These are phyloP conservation scores for Cryptococcus sp. DNA, from an alignment of 1,284 basidiomycete species.

Conservation along the genomic window DNA sequence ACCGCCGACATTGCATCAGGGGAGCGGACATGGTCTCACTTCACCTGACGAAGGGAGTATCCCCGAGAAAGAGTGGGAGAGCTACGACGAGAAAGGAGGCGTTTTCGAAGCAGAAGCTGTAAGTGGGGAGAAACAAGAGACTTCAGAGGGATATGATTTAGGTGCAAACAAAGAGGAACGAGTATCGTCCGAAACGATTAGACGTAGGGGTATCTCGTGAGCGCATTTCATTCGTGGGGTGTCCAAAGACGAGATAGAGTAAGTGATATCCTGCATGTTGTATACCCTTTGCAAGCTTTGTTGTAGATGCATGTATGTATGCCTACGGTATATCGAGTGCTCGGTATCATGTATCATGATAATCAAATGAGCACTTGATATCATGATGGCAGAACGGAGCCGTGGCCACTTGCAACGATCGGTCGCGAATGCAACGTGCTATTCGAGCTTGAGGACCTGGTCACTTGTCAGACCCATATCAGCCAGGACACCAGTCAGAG, in stretches of 20 bases:
- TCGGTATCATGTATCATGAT: no score
- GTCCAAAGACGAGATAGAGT: no score
- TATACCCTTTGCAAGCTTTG: slow-evolving; percentile 1
- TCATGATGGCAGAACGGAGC: not conserved
- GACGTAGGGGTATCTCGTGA: slow-evolving; percentile 1
- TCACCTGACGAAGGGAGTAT: slow-evolving; percentile 45
- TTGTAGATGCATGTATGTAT: not conserved
- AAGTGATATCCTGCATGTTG: not conserved
- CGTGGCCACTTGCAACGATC: not conserved
- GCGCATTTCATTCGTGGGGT: not conserved
- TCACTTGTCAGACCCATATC: slow-evolving; percentile 38
- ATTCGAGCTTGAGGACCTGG: slow-evolving; percentile 49
- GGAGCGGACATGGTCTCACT: not conserved
- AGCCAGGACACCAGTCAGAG: slow-evolving; percentile 36
- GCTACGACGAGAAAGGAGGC: slow-evolving; percentile 24
- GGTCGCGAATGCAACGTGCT: not conserved
- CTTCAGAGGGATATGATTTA: not conserved
- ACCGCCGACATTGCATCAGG: no score
- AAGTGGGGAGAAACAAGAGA: not conserved
- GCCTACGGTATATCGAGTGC: not conserved
- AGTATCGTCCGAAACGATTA: not conserved
- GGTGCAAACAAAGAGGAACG: slow-evolving; percentile 6
- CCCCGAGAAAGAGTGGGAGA: slow-evolving; percentile 39
- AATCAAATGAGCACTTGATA: not conserved
- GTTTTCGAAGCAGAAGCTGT: not conserved